phyloP scores from a whole-genome alignment of 257 asterid genomes.

The Capsicum baccatum region DNA sequence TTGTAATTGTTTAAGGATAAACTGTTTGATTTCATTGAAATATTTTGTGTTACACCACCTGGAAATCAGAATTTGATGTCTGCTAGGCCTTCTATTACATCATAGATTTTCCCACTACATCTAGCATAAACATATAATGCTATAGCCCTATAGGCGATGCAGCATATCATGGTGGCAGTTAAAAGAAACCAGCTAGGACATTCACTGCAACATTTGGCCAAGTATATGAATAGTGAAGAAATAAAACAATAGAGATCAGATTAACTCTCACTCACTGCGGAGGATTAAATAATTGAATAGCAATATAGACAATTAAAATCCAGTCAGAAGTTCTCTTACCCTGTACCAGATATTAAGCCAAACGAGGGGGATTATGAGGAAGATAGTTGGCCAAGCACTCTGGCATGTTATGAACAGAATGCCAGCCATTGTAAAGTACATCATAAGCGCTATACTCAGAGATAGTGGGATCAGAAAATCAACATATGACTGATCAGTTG shows the following conservation, averaged over 20 bases:
- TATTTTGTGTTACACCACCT: neutral
- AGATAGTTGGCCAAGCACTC: constrained; percentile 67
- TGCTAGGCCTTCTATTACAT: too few species aligned
- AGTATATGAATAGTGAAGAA: neutral
- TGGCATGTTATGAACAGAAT: constrained; percentile 55
- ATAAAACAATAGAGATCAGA: neutral
- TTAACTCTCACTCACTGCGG: neutral
- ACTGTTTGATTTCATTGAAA: neutral
- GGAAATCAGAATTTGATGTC: too few species aligned
- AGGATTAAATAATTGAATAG: neutral
- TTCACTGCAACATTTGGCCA: neutral
- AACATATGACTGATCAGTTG: constrained; percentile 61
- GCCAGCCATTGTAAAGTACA: constrained; percentile 51
- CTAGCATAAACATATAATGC: neutral
- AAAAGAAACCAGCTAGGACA: neutral
- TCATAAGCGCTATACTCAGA: constrained; percentile 37
- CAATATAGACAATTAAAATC: neutral
- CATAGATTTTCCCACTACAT: neutral
- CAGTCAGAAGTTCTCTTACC: constrained; percentile 46
- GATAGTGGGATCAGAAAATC: constrained; percentile 56
- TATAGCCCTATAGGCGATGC: neutral
- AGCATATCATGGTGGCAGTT: neutral
- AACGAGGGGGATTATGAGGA: constrained; percentile 60
- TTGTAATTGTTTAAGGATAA: neutral
- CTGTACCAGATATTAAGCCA: constrained; percentile 73